Evolutionary conservation across 352 stramenopile genomes (phyloP).

Genomic region (Blastocystis sp.): DNA sequence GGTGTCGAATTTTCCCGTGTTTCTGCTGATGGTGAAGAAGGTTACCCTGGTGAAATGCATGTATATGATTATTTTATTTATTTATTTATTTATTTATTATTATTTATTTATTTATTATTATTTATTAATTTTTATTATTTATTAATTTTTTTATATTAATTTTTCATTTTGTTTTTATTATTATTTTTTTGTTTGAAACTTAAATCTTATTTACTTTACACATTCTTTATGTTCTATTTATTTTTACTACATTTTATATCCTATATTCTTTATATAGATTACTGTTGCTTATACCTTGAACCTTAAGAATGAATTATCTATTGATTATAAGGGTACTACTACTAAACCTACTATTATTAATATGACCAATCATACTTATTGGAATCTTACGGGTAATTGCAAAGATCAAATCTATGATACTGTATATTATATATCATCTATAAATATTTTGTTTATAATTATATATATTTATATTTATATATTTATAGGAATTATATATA

Average conservation of each 20-base stretch:
- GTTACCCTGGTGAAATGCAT: constrained; percentile 35
- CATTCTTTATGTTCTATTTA: too few relatives aligned
- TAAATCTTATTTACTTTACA: too few relatives aligned
- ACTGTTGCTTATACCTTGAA: constrained; percentile 26
- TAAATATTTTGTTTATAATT: too few relatives aligned
- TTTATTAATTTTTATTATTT: too few relatives aligned
- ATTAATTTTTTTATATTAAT: too few relatives aligned
- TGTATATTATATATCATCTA: too few relatives aligned
- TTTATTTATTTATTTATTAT: too few relatives aligned
- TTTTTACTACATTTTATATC: too few relatives aligned
- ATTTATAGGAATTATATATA: constrained; percentile 33
- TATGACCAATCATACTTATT: constrained; percentile 43
- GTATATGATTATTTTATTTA: neutral
- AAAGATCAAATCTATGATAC: constrained; percentile 37
- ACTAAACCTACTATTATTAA: constrained; percentile 38
- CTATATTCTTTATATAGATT: constrained; percentile 26
- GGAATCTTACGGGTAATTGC: constrained; percentile 39
- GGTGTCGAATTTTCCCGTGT: constrained; percentile 9
- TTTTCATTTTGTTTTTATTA: too few relatives aligned
- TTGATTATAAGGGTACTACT: constrained; percentile 29
- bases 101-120: too few relatives aligned
- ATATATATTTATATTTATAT: too few relatives aligned
- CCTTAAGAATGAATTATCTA: constrained; percentile 18
- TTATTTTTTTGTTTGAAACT: too few relatives aligned
- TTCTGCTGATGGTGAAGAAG: constrained; percentile 31